Evolutionary conservation across 2,329 filamentous ascomycete genomes (phyloP).

Genomic region (Didymella lethalis): DNA sequence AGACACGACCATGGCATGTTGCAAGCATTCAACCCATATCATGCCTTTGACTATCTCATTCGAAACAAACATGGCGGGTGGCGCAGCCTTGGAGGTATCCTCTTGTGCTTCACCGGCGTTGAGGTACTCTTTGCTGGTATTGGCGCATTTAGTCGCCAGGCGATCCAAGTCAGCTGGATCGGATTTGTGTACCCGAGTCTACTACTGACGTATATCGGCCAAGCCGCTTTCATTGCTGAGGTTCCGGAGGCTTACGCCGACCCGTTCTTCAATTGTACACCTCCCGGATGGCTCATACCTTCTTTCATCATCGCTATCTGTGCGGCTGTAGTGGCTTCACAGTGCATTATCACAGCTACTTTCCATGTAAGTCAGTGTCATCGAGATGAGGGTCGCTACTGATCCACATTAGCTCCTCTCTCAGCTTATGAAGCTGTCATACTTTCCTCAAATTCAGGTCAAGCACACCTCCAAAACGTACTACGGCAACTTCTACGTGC

Average conservation of each 20-base stretch:
- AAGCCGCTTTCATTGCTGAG: slow-evolving; percentile 74
- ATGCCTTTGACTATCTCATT: slow-evolving; percentile 67
- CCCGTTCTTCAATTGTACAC: slow-evolving; percentile 76
- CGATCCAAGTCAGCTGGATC: slow-evolving; percentile 78
- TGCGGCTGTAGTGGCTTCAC: slow-evolving; percentile 77
- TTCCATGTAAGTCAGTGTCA: slow-evolving; percentile 63
- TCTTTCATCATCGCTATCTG: slow-evolving; percentile 73
- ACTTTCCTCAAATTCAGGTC: slow-evolving; percentile 78
- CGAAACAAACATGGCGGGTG: slow-evolving; percentile 68
- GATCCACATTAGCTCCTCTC: slow-evolving; percentile 58
- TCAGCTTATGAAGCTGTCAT: slow-evolving; percentile 75
- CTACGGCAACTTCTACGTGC: slow-evolving; percentile 79
- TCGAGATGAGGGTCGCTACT: not conserved
- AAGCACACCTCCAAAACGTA: slow-evolving; percentile 74
- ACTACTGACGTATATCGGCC: slow-evolving; percentile 72
- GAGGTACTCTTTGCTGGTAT: slow-evolving; percentile 81
- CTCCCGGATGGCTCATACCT: slow-evolving; percentile 72
- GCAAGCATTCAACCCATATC: slow-evolving; percentile 63
- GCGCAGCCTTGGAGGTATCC: slow-evolving; percentile 72
- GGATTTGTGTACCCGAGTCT: slow-evolving; percentile 73
- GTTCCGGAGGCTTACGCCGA: slow-evolving; percentile 70
- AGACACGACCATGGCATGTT: slow-evolving; percentile 60
- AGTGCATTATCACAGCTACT: slow-evolving; percentile 78
- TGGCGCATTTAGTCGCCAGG: slow-evolving; percentile 72
- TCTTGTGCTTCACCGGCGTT: slow-evolving; percentile 78